Base-by-base conservation (phyloP, 2,329 filamentous ascomycete species). In the Geosmithia morbida region DNA sequence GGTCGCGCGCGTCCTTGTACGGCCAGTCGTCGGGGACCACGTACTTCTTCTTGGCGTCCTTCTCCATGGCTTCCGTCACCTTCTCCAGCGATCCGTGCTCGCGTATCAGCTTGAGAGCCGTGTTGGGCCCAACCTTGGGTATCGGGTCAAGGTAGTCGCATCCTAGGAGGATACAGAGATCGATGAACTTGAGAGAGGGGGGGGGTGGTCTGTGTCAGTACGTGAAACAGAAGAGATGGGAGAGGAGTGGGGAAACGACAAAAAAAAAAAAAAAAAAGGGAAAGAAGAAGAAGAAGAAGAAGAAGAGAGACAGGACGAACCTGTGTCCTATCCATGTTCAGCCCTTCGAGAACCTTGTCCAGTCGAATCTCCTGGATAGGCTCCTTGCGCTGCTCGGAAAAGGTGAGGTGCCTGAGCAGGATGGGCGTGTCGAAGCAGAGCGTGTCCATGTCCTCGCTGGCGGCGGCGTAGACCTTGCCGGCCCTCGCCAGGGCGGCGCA, bases 401-500 rank as follows among this genome's bases (percentile, higher is more conserved):
- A 97, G 2, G 92, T 98, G 52, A 98, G 75, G 66, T 98, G 89
- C 45, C 92, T 78, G 53, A 98, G 69, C 44, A 98, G 69, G 50
- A 98, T 89, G 0, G 92, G 92, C 46, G 89, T 76, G 58, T 96
- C 81, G 65, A 98, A 98, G 59, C 90, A 97, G 48, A 98, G 70
- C 0, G 92, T 98, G 61, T 98, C 92, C 92, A 98, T 98, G 66
- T 98, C 92, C 67, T 98, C 92, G 53, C 86, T 94, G 2, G 92
- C 92, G 18, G 92, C 92, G 3, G 89, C 92, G 62, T 94, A 98
- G 46, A 98, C 92, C 67, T 97, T 97, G 39, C 88, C 90, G 5
- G 86, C 89, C 51, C 84, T 75, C 1, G 92, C 92, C 51, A 98
- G 72, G 41, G 83, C 84, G 2, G 92, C 92, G 62, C 92, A 98